A percentile compares a stretch with the other conserved stretches of the same genome.
Conservation (phyloP, 495 filamentous ascomycete species). For the Neurospora sp. region DNA sequence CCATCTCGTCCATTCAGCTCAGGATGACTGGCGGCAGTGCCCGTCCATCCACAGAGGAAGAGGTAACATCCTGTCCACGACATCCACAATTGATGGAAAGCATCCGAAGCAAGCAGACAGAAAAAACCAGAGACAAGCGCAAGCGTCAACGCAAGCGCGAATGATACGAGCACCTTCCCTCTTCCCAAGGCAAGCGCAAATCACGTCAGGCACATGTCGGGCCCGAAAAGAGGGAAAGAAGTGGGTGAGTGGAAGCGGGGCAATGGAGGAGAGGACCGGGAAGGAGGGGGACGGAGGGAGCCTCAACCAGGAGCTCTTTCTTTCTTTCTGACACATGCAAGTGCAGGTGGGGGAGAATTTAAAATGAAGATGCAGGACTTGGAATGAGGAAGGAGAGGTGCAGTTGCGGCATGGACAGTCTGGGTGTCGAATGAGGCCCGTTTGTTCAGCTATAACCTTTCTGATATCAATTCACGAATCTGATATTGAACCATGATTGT, state of each 20-base stretch:
- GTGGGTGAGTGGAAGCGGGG: neutral
- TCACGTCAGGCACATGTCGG: conserved; percentile 18
- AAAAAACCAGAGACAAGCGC: neutral
- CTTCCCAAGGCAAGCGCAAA: neutral
- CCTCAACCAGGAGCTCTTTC: neutral
- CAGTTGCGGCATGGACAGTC: neutral
- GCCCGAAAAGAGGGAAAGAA: neutral
- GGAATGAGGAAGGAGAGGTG: neutral
- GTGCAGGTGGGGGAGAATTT: neutral
- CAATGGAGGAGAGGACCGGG: neutral
- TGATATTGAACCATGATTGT: neutral
- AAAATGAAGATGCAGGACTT: neutral
- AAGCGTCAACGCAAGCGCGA: neutral
- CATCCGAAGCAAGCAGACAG: neutral
- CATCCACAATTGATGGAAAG: neutral
- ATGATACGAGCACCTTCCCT: neutral
- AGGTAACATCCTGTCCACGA: neutral
- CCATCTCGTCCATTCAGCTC: neutral
- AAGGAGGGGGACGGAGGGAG: neutral
- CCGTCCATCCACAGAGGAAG: neutral
- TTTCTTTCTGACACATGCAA: neutral
- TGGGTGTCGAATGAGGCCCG: neutral
- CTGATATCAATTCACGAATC: neutral
- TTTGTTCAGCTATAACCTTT: neutral
- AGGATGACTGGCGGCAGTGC: neutral